Conservation (phyloP, 2,329 filamentous ascomycete genomes). For the Fusarium marasasianum region DNA sequence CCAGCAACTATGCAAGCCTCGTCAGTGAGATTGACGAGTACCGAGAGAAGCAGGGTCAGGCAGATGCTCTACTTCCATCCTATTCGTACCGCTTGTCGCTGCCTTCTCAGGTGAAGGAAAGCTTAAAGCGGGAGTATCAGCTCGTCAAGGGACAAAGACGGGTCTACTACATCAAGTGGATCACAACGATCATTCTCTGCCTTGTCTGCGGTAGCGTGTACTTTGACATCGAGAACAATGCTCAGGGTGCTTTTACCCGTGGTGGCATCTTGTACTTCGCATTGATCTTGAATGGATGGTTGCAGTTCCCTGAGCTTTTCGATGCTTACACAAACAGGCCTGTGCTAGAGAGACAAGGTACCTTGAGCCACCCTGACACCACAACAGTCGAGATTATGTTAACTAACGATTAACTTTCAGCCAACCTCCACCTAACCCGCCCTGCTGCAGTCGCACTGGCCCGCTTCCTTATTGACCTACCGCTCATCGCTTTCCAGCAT, state of each 20-base stretch:
- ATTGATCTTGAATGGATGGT: background rate
- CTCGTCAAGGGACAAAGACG: background rate
- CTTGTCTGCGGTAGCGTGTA: background rate
- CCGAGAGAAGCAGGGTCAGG: background rate
- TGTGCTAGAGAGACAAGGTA: background rate
- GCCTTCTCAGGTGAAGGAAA: background rate
- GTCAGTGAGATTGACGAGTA: background rate
- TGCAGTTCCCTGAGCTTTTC: background rate
- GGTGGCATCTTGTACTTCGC: background rate
- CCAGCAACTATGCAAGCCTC: background rate
- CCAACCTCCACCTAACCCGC: background rate
- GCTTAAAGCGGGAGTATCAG: background rate
- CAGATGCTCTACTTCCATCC: background rate
- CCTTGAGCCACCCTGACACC: no score
- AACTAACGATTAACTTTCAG: background rate
- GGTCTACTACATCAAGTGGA: background rate
- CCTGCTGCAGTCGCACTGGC: background rate
- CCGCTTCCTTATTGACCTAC: background rate
- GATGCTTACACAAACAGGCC: background rate
- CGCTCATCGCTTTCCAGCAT: background rate
- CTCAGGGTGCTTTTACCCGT: background rate
- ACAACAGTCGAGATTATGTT: no score
- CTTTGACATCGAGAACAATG: background rate
- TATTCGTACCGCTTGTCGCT: background rate
- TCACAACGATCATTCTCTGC: background rate